These are phyloP conservation scores for Eurotiales sp. DNA, from an alignment of 2,329 filamentous ascomycete species.

Conservation along the genomic window DNA sequence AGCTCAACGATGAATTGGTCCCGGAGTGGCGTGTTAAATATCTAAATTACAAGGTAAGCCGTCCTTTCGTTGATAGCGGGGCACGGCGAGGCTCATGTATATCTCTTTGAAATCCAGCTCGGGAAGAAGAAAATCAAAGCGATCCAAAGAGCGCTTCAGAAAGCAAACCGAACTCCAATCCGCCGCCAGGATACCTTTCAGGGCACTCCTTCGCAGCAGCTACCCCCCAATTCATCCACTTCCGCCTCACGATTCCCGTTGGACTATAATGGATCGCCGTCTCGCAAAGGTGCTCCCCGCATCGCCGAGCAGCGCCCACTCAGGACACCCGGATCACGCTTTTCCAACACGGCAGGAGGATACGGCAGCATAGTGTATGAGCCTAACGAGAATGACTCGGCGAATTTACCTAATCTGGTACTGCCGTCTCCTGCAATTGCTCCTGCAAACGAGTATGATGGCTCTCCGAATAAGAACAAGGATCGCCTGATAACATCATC, in stretches of 20 bases:
- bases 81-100: slow-evolving; percentile 10
- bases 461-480: slow-evolving; percentile 18
- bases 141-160: slow-evolving; percentile 67
- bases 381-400: slow-evolving; percentile 30
- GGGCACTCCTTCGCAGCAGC: slow-evolving; percentile 24
- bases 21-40: slow-evolving; percentile 96
- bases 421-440: slow-evolving; percentile 61
- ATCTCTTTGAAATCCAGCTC: slow-evolving; percentile 37
- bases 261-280: slow-evolving; percentile 21
- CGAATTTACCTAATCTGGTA: slow-evolving; percentile 50
- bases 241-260: slow-evolving; percentile 18
- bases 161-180: slow-evolving; percentile 46
- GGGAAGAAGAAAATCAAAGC: slow-evolving; percentile 93
- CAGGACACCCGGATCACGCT: slow-evolving; percentile 31
- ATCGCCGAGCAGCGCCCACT: slow-evolving; percentile 36
- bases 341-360: slow-evolving; percentile 40
- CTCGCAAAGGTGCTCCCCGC: slow-evolving; percentile 30
- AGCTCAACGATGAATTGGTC: slow-evolving; percentile 81
- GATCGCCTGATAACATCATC: slow-evolving; percentile 15
- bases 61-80: background rate
- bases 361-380: slow-evolving; percentile 64
- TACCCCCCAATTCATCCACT: slow-evolving; percentile 16
- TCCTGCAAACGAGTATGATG: slow-evolving; percentile 26
- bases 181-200: slow-evolving; percentile 45
- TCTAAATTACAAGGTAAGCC: slow-evolving; percentile 77